These are phyloP conservation scores for Phytophthora boehmeriae DNA, from an alignment of 352 stramenopile genomes.

Conservation along the genomic window DNA sequence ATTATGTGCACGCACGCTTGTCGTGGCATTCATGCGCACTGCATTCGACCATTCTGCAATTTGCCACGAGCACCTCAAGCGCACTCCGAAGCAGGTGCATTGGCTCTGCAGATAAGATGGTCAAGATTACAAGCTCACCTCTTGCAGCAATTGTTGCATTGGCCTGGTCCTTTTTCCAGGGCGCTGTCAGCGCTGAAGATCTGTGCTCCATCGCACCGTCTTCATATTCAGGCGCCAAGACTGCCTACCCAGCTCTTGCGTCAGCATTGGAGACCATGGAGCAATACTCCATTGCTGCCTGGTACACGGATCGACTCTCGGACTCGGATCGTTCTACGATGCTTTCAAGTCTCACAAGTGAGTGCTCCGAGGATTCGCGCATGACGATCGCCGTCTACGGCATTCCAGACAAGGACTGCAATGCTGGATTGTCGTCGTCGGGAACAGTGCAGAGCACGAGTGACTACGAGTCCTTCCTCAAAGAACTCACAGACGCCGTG, in stretches of 20 bases:
- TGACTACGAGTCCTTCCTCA: constrained; percentile 57
- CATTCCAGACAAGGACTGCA: constrained; percentile 71
- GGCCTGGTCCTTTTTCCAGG: constrained; percentile 13
- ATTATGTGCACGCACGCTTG: neutral
- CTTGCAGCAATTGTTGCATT: constrained; percentile 20
- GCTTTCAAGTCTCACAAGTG: constrained; percentile 34
- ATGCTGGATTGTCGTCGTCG: constrained; percentile 50
- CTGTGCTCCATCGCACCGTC: constrained; percentile 43
- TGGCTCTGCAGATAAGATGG: constrained; percentile 15
- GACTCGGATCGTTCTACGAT: constrained; percentile 32
- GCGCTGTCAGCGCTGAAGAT: constrained; percentile 26
- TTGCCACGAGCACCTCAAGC: constrained; percentile 15
- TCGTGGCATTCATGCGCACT: constrained; percentile 4
- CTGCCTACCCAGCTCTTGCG: constrained; percentile 38
- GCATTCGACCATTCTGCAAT: constrained; percentile 34
- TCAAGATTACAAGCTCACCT: constrained; percentile 19
- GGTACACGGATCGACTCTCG: constrained; percentile 59
- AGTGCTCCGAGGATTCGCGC: constrained; percentile 43
- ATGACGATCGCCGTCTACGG: constrained; percentile 72
- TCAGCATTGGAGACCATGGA: constrained; percentile 43
- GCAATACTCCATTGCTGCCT: constrained; percentile 51
- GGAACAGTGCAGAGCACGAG: constrained; percentile 42
- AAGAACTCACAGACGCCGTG: constrained; percentile 38
- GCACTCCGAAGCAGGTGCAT: neutral
- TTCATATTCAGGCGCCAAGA: constrained; percentile 41